Evolutionary conservation across 495 filamentous ascomycete species (phyloP).

Genomic region (Aspergillus conjunctus): DNA sequence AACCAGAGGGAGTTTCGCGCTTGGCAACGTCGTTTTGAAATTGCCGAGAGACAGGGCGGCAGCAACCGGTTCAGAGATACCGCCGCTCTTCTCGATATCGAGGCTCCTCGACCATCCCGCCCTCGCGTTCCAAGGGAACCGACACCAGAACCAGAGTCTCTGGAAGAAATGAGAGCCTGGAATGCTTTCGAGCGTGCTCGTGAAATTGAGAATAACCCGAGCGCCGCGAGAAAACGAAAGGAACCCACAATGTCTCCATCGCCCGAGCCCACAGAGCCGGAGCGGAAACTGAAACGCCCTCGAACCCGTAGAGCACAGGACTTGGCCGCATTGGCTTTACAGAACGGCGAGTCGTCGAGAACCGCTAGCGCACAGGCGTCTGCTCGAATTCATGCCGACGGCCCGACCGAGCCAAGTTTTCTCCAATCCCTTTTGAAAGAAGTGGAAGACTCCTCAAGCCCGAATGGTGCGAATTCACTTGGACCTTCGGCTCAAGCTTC

Average conservation of each 20-base stretch:
- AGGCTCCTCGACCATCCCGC: conserved; percentile 47
- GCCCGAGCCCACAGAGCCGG: conserved; percentile 61
- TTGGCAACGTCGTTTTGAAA: conserved; percentile 79
- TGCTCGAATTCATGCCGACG: conserved; percentile 37
- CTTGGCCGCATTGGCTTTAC: conserved; percentile 43
- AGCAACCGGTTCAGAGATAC: conserved; percentile 70
- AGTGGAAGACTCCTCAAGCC: conserved; percentile 68
- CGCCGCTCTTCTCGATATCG: conserved; percentile 52
- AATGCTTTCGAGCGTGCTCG: conserved; percentile 83
- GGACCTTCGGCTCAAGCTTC: conserved; percentile 48
- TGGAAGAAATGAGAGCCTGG: conserved; percentile 84
- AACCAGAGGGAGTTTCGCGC: conserved; percentile 67
- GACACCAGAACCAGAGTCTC: conserved; percentile 63
- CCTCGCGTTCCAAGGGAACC: conserved; percentile 49
- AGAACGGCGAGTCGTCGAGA: conserved; percentile 51
- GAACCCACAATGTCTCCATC: conserved; percentile 74
- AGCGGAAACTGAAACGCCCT: conserved; percentile 82
- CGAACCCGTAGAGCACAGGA: conserved; percentile 63
- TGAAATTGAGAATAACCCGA: conserved; percentile 60
- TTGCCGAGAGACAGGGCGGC: conserved; percentile 78
- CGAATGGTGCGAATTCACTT: conserved; percentile 55
- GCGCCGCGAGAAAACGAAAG: conserved; percentile 69
- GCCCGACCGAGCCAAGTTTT: conserved; percentile 61
- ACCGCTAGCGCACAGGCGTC: conserved; percentile 35
- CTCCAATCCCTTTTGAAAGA: conserved; percentile 82